phyloP scores from a whole-genome alignment of 129 eudicot genomes.

The Rutidosis leptorrhynchoides region DNA sequence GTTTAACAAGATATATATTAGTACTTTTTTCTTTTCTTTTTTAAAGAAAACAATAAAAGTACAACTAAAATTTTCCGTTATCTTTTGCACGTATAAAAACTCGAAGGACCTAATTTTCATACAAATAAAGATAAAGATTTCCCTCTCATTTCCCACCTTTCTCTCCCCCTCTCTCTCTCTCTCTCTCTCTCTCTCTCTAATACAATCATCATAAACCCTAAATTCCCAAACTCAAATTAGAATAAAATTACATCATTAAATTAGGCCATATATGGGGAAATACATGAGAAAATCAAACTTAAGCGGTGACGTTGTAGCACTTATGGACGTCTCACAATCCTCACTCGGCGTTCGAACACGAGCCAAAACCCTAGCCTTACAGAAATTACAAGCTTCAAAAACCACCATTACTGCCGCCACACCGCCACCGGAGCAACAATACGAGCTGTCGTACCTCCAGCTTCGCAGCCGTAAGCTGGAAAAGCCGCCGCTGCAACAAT shows the following conservation, averaged over 20 bases:
- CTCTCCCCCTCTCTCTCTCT: too few species aligned
- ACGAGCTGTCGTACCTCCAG: conserved; percentile 54
- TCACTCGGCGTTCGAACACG: conserved; percentile 73
- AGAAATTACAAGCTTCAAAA: conserved; percentile 43
- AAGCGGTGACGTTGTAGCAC: conserved; percentile 38
- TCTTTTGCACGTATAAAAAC: conserved; percentile 2
- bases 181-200: conserved; percentile 23
- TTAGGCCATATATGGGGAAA: conserved; percentile 51
- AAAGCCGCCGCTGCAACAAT: conserved; percentile 41
- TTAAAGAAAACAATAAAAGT: conserved; percentile 21
- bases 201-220: conserved; percentile 26
- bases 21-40: too few species aligned
- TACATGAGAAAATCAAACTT: conserved; percentile 58
- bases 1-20: too few species aligned
- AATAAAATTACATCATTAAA: background rate
- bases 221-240: background rate
- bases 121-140: conserved; percentile 6
- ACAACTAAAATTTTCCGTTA: conserved; percentile 17
- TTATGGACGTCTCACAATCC: conserved; percentile 48
- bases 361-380: conserved; percentile 87
- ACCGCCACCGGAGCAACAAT: conserved; percentile 3
- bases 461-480: conserved; percentile 71
- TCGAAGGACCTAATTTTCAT: conserved; percentile 29
- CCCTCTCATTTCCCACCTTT: conserved; percentile 15
- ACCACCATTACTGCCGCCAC: conserved; percentile 3